Base-by-base conservation (phyloP, 2,329 filamentous ascomycete species). In the Chalaropsis ovoidea region DNA sequence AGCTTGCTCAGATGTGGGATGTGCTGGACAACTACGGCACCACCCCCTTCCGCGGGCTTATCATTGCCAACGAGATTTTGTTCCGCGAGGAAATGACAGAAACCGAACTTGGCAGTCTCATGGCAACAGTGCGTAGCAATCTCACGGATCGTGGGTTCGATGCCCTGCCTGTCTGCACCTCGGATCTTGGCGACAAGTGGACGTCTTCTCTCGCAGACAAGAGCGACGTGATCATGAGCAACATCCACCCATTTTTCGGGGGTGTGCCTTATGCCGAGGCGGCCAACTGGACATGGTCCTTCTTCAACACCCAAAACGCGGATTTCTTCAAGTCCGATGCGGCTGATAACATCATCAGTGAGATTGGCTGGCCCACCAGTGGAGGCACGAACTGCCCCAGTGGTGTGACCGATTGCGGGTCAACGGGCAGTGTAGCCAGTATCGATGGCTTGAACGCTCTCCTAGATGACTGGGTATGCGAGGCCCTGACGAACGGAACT, bases 221-320 rank as follows among this genome's bases (percentile, higher is more conserved):
- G 63, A 88, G 90, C 52, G 92, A 97, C 74, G 86, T 89, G 71
- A 86, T 97, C 75, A 96, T 97, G 92, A 88, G 90, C 70, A 97
- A 97, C 73, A 89, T 97, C 65, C 94, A 97, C 73, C 93, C 94
- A 0, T 96, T 97, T 80, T 97, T 97, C 73, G 88, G 86, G 0
- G 93, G 93, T 60, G 84, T 90, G 13, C 78, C 81, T 0, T 86
- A 85, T 1, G 77, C 82, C 1, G 74, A 81, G 1, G 90, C 90
- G 0, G 86, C 91, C 0, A 76, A 73, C 7, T 97, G 93, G 93
- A 95, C 93, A 0, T 89, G 80, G 76, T 76, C 75, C 17, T 97
- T 96, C 76, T 97, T 91, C 88, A 76, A 87, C 56, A 77, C 75
- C 10, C 80, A 92, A 66, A 86, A 93, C 70, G 81, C 84, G 0